Base-by-base conservation (phyloP, 495 filamentous ascomycete species). In the Podospora bellae-mahoneyi region DNA sequence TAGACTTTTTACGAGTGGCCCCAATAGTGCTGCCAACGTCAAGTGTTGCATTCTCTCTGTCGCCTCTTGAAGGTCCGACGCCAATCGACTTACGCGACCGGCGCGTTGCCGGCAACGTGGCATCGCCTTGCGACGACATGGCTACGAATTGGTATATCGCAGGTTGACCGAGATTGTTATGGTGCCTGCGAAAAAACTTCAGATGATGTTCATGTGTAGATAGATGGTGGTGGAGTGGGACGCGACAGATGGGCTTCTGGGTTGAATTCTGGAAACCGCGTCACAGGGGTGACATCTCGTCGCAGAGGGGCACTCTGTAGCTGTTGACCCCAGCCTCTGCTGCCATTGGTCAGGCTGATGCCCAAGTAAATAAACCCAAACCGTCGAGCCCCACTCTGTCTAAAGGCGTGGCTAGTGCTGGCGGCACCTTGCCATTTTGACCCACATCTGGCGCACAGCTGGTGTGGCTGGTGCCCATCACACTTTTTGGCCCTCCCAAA, bases 11-110 rank as follows among this genome's bases (percentile, higher is more conserved):
- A 61, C 82, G 83, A 9, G 78, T 68, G 74, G 76, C 71, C 74
- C 83, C 65, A 77, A 79, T 69, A 69, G 77, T 69, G 75, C 74
- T 70, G 68, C 74, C 75, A 57, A 89, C 73, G 69, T 91, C 89
- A 48, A 86, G 76, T 9, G 87, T 92, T 70, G 85, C 82, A 80
- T 94, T 93, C 76, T 93, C 91, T 76, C 91, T 88, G 7, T 32
- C 30, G 69, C 92, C 88, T 64, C 81, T 78, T 58, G 86, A 88
- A 75, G 89, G 85, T 23, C 88, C 91, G 66, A 88, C 84, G 28
- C 88, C 90, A 66, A 94, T 89, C 9, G 92, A 95, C 76, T 93
- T 92, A 73, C 92, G 89, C 74, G 90, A 84, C 73, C 90, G 88
- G 23, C 85, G 83, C 68, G 84, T 82, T 60, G 83, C 78, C 62